Conservation (phyloP, 345 rosid genomes). For the Boechera stricta region DNA sequence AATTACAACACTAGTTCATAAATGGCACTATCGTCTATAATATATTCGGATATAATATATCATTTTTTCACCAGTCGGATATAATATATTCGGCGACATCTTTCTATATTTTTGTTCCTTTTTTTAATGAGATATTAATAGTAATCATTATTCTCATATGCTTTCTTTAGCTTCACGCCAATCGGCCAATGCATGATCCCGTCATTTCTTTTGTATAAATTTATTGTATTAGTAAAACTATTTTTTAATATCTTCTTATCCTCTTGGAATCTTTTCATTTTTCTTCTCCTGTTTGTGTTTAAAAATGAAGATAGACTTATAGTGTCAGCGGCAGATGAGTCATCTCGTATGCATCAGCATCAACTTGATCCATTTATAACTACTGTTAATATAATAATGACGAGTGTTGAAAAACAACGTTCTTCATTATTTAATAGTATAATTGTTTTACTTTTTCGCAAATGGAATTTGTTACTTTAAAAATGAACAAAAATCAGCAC, state of each 20-base stretch:
- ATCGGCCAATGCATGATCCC: conserved; percentile 5
- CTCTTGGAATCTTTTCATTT: conserved; percentile 25
- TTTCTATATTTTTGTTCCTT: not conserved
- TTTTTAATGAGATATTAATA: not conserved
- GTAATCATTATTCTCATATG: conserved; percentile 8
- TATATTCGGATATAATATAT: too few relatives aligned
- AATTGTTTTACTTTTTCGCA: conserved; percentile 21
- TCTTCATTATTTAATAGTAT: not conserved
- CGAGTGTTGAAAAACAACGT: conserved; percentile 5
- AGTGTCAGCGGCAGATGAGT: conserved; percentile 22
- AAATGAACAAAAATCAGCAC: conserved; percentile 27
- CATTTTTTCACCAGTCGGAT: too few relatives aligned
- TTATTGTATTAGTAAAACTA: not conserved
- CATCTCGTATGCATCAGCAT: conserved; percentile 28
- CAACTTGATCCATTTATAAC: conserved; percentile 17
- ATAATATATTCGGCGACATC: too few relatives aligned
- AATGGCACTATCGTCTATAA: not conserved
- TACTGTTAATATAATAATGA: not conserved
- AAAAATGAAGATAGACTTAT: conserved; percentile 1
- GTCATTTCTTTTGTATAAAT: not conserved
- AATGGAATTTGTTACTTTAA: conserved; percentile 29
- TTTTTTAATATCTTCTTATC: conserved; percentile 10
- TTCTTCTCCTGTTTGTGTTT: not conserved
- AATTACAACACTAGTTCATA: not conserved
- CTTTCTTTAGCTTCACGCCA: conserved; percentile 33